Conservation (phyloP, 495 filamentous ascomycete species). For the Umbilicaria muhlenbergii region DNA sequence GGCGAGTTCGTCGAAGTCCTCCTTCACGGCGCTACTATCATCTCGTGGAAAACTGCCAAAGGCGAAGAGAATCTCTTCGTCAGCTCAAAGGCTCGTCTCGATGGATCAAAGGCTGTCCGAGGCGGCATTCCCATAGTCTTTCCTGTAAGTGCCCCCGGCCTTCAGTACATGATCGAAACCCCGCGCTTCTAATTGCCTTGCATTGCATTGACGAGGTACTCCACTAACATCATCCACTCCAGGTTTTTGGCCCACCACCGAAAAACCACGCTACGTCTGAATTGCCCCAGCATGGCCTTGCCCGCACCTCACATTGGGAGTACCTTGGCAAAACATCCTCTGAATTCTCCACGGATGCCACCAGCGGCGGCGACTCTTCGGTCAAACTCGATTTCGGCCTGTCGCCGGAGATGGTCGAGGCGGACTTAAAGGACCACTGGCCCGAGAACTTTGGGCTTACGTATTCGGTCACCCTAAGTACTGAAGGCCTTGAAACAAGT, state of each 20-base stretch:
- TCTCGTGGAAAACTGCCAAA: conserved; percentile 70
- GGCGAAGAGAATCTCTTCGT: conserved; percentile 83
- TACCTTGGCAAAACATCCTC: conserved; percentile 49
- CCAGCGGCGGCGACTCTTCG: conserved; percentile 38
- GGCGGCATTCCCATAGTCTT: conserved; percentile 85
- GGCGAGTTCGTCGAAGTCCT: conserved; percentile 77
- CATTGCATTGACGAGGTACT: neutral
- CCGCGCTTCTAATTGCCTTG: neutral
- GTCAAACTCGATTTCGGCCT: conserved; percentile 95
- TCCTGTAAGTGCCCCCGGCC: conserved; percentile 43
- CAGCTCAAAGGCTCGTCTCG: conserved; percentile 54
- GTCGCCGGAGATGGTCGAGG: conserved; percentile 48
- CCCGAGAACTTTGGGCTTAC: conserved; percentile 75
- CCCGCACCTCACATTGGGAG: conserved; percentile 61
- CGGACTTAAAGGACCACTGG: conserved; percentile 50
- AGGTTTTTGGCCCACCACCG: conserved; percentile 84
- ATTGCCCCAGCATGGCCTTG: conserved; percentile 93
- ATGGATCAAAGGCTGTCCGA: conserved; percentile 47
- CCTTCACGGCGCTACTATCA: conserved; percentile 82
- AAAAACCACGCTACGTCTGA: conserved; percentile 50
- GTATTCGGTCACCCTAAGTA: conserved; percentile 75
- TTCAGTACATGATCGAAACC: neutral
- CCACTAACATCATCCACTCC: conserved; percentile 1
- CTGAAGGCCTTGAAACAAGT: conserved; percentile 59
- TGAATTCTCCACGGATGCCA: conserved; percentile 46